phyloP scores from a whole-genome alignment of 306 rosid genomes.

The Begonia fuchsioides region DNA sequence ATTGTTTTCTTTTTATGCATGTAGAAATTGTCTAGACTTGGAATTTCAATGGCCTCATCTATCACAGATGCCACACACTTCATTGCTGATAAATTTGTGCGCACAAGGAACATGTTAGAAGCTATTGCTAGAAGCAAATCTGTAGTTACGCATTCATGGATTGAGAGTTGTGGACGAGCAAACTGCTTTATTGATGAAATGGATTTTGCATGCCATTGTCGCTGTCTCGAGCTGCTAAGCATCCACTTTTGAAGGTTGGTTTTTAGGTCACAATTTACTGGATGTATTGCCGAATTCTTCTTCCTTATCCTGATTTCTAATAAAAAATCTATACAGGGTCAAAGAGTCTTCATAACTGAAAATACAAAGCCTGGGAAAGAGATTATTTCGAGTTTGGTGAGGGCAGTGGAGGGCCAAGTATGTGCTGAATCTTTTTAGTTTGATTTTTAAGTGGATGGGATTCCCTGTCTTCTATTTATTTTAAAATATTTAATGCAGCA shows the following conservation, averaged over 20 bases:
- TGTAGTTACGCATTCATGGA: constrained; percentile 85
- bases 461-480: constrained; percentile 5
- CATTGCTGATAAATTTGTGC: constrained; percentile 74
- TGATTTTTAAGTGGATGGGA: too few relatives aligned
- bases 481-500: not conserved
- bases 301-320: not conserved
- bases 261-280: constrained; percentile 1
- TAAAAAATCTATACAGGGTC: constrained; percentile 41
- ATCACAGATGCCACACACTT: constrained; percentile 84
- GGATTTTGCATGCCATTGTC: constrained; percentile 84
- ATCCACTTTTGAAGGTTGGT: constrained; percentile 62
- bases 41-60: constrained; percentile 50
- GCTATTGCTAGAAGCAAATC: constrained; percentile 86
- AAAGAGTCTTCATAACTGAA: constrained; percentile 67
- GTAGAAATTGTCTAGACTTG: constrained; percentile 62
- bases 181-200: constrained; percentile 78
- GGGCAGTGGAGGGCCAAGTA: constrained; percentile 78
- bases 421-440: not conserved
- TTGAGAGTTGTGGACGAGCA: constrained; percentile 91
- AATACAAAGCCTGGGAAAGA: constrained; percentile 76
- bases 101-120: constrained; percentile 84
- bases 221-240: constrained; percentile 44
- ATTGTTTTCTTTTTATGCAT: constrained; percentile 17
- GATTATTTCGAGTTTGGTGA: constrained; percentile 48
- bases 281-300: constrained; percentile 12